These are phyloP conservation scores for Huntiella moniliformis DNA, from an alignment of 2,329 filamentous ascomycete species.

Conservation along the genomic window DNA sequence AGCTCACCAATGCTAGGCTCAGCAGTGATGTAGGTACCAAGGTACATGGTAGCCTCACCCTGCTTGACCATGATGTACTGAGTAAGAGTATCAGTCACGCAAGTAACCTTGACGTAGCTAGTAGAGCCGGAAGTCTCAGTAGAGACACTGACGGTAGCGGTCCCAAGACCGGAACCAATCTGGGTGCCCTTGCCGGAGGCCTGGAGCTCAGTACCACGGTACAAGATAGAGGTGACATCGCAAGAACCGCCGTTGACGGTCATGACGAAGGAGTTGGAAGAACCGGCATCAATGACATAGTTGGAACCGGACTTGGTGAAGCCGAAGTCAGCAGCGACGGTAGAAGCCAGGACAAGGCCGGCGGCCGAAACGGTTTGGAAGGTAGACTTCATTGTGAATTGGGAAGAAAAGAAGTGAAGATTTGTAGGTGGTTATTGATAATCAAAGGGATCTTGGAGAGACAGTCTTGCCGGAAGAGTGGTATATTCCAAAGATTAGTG, in stretches of 20 bases:
- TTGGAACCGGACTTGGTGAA: conserved; percentile 22
- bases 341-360: conserved; percentile 13
- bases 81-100: conserved; percentile 38
- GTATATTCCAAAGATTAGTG: no score
- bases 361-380: conserved; percentile 5
- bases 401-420: neutral
- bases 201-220: conserved; percentile 39
- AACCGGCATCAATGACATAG: conserved; percentile 30
- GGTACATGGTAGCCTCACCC: conserved; percentile 40
- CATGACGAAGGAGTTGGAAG: conserved; percentile 29
- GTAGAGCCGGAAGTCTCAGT: conserved; percentile 16
- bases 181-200: conserved; percentile 32
- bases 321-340: conserved; percentile 24
- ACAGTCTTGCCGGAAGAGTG: conserved; percentile 5
- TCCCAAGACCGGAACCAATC: conserved; percentile 39
- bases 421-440: neutral
- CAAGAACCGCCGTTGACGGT: conserved; percentile 34
- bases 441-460: neutral
- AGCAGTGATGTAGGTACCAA: conserved; percentile 42
- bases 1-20: conserved; percentile 39
- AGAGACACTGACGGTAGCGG: conserved; percentile 33
- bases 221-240: conserved; percentile 45
- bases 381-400: conserved; percentile 6
- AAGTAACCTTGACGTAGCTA: conserved; percentile 42
- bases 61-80: conserved; percentile 44